These are phyloP conservation scores for Penicillium riverlandense DNA, from an alignment of 495 filamentous ascomycete genomes.

Conservation along the genomic window DNA sequence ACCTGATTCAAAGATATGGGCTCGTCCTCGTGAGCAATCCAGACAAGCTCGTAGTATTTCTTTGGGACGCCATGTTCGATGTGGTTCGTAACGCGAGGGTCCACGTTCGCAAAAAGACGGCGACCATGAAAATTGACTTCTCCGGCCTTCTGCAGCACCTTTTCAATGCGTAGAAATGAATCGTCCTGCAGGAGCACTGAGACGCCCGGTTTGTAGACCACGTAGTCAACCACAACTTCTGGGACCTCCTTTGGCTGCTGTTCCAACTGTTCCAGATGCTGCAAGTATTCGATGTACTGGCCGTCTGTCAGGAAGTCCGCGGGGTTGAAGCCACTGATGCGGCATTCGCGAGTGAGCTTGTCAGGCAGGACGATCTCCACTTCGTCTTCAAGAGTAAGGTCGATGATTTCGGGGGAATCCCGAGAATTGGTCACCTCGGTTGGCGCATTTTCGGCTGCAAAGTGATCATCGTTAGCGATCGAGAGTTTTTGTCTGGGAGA, in stretches of 20 bases:
- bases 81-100: conserved; percentile 2
- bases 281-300: background rate
- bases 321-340: too few relatives aligned
- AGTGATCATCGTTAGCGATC: too few relatives aligned
- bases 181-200: background rate
- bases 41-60: conserved; percentile 16
- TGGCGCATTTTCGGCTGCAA: too few relatives aligned
- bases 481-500: too few relatives aligned
- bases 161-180: background rate
- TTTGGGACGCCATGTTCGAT: conserved; percentile 7
- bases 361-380: too few relatives aligned
- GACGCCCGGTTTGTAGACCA: background rate
- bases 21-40: conserved; percentile 11
- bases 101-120: conserved; percentile 4
- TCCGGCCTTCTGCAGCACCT: background rate
- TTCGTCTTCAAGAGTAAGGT: too few relatives aligned
- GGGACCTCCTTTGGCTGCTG: background rate
- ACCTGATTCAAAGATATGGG: conserved; percentile 16
- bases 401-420: too few relatives aligned
- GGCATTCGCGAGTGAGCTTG: too few relatives aligned
- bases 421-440: too few relatives aligned
- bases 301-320: too few relatives aligned
- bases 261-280: too few relatives aligned
- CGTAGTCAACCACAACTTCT: background rate
- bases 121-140: conserved; percentile 14